Percentiles rank a stretch among this genome's conserved stretches.
Conservation (phyloP, 371 early-diverging fungal genomes). For the Mortierella sp. region DNA sequence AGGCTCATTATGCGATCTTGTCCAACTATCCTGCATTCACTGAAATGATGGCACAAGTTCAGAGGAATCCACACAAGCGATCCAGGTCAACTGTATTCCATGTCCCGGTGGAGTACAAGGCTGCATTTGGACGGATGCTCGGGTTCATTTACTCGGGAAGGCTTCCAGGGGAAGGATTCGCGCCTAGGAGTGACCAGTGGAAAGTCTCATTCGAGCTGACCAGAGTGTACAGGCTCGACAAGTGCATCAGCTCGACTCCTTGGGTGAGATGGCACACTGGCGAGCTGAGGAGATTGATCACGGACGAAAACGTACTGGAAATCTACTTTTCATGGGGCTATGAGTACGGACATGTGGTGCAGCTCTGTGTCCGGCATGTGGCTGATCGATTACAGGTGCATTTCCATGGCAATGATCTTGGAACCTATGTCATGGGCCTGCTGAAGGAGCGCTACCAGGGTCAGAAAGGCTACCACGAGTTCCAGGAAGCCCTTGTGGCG, state of each 20-base stretch:
- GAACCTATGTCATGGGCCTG: constrained; percentile 12
- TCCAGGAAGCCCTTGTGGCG: constrained; percentile 28
- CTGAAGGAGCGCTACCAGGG: constrained; percentile 18
- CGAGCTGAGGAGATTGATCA: constrained; percentile 15
- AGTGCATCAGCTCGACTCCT: constrained; percentile 5
- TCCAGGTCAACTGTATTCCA: constrained; percentile 1
- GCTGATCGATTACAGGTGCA: constrained; percentile 20
- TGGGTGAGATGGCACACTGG: constrained; percentile 34
- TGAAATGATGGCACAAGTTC: constrained; percentile 12
- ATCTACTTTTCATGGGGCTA: constrained; percentile 40
- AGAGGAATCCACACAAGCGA: constrained; percentile 20
- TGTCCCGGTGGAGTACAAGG: constrained; percentile 6
- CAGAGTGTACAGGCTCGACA: constrained; percentile 28
- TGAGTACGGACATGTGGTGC: constrained; percentile 4
- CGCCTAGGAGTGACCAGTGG: constrained; percentile 27
- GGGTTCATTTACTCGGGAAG: constrained; percentile 41
- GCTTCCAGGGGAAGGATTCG: constrained; percentile 18
- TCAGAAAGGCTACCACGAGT: constrained; percentile 18
- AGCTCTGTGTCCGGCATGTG: constrained; percentile 27
- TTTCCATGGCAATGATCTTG: constrained; percentile 16
- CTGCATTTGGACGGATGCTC: constrained; percentile 21
- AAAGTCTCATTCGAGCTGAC: constrained; percentile 12
- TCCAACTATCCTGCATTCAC: constrained; percentile 42
- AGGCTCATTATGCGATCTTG: constrained; percentile 39
- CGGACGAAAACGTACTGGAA: constrained; percentile 38